Evolutionary conservation across 192 early-diverging fungal genomes (phyloP).

Genomic region (Linnemannia zychae): DNA sequence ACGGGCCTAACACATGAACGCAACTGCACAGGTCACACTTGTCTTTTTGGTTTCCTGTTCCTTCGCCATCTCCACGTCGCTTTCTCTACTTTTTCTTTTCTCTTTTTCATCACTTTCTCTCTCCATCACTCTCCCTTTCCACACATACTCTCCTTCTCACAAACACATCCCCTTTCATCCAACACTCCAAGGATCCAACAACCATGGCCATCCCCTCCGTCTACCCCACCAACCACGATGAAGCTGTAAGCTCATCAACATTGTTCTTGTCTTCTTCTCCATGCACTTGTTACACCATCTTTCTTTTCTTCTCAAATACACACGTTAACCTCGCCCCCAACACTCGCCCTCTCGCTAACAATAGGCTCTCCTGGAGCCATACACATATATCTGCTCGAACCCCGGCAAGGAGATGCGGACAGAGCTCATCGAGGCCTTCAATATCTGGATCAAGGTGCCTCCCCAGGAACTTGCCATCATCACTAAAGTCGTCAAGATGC

Average conservation of each 20-base stretch:
- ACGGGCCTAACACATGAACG: too few species aligned
- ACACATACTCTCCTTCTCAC: not conserved
- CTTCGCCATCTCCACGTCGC: too few species aligned
- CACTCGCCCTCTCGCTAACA: not conserved
- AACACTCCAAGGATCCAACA: not conserved
- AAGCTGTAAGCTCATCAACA: conserved; percentile 11
- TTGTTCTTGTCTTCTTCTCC: not conserved
- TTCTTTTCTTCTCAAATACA: not conserved
- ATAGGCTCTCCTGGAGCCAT: conserved; percentile 94
- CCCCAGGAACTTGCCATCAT: conserved; percentile 76
- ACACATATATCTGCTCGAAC: conserved; percentile 84
- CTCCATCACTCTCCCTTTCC: not conserved
- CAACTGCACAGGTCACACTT: too few species aligned
- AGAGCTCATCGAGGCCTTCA: conserved; percentile 93
- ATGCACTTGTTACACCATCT: not conserved
- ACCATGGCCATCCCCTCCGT: conserved; percentile 27
- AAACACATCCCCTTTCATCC: not conserved
- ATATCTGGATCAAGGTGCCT: conserved; percentile 88
- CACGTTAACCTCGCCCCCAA: not conserved
- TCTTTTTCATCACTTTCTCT: not conserved
- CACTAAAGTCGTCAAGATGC: conserved; percentile 89
- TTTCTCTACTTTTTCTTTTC: not conserved
- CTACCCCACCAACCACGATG: conserved; percentile 41
- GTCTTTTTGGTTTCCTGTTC: too few species aligned
- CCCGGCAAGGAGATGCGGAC: conserved; percentile 96